Evolutionary conservation across 225 moss, liverwort and hornwort species (phyloP).

Genomic region (Sphagnum contortum): DNA sequence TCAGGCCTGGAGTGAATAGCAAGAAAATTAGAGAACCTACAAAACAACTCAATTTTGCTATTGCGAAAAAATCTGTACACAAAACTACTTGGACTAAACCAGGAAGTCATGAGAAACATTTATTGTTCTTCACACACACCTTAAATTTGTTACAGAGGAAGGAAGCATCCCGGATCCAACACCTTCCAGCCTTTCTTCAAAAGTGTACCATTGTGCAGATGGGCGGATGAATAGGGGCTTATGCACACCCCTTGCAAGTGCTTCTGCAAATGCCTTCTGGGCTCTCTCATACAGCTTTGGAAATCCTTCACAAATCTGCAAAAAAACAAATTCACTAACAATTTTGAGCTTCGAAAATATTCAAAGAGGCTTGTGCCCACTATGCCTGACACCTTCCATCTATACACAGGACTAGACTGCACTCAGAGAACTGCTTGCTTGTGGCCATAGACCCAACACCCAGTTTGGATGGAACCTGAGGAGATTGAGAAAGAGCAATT

Average conservation of each 20-base stretch:
- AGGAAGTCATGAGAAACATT: too few relatives aligned
- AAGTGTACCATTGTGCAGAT: slow-evolving; percentile 82
- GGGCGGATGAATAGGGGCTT: slow-evolving; percentile 80
- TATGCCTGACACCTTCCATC: too few relatives aligned
- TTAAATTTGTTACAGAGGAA: slow-evolving; percentile 9
- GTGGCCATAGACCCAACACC: too few relatives aligned
- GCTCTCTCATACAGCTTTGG: slow-evolving; percentile 60
- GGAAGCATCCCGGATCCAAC: slow-evolving; percentile 44
- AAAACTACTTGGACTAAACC: not conserved
- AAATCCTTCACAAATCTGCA: slow-evolving; percentile 66
- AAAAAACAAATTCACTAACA: not conserved
- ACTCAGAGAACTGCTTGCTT: too few relatives aligned
- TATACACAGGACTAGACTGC: too few relatives aligned
- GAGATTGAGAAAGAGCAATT: too few relatives aligned
- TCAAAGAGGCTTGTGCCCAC: too few relatives aligned
- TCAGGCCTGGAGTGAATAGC: not conserved
- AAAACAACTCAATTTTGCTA: not conserved
- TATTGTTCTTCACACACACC: not conserved
- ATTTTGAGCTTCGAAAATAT: too few relatives aligned
- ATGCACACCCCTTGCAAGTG: slow-evolving; percentile 23
- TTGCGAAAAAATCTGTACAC: not conserved
- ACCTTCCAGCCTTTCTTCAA: slow-evolving; percentile 50
- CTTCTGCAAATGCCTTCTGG: slow-evolving; percentile 36
- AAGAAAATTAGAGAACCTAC: not conserved
- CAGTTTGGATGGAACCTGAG: too few relatives aligned